A percentile compares a stretch with the other conserved stretches of the same genome.
phyloP scores from a whole-genome alignment of 1,284 basidiomycete genomes.

The Puccinia horiana region DNA sequence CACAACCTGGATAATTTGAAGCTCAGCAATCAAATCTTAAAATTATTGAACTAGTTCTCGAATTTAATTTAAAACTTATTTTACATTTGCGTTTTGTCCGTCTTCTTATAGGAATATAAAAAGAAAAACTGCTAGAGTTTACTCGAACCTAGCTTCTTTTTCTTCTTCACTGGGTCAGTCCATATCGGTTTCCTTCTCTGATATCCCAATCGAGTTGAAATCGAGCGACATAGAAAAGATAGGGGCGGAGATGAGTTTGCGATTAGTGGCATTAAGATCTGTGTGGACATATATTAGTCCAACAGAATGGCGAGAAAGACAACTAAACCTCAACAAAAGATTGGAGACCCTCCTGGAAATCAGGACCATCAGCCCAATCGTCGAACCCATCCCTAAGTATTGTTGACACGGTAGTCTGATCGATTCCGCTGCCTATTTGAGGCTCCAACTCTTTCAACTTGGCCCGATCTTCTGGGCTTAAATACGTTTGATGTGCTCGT shows the following conservation, averaged over 20 bases:
- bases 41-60: neutral
- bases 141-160: neutral
- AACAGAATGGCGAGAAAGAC: conserved; percentile 43
- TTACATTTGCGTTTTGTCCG: neutral
- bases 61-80: too few species aligned
- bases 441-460: conserved; percentile 64
- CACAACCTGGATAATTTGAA: too few species aligned
- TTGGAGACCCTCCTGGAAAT: conserved; percentile 68
- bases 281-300: neutral
- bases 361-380: conserved; percentile 68
- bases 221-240: neutral
- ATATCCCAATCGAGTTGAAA: too few species aligned
- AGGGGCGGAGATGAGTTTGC: neutral
- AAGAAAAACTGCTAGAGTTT: conserved; percentile 5
- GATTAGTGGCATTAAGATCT: too few species aligned
- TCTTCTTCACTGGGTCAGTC: conserved; percentile 19
- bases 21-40: too few species aligned
- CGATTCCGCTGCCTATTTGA: conserved; percentile 62
- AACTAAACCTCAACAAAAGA: conserved; percentile 63
- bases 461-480: conserved; percentile 55
- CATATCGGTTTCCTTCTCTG: conserved; percentile 16
- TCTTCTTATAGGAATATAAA: neutral
- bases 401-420: conserved; percentile 65
- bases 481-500: neutral
- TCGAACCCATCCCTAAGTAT: conserved; percentile 64